Percentiles rank a stretch among this genome's conserved stretches.
Conservation (phyloP, 179 eudicot species). For the Amaranthus tricolor region DNA sequence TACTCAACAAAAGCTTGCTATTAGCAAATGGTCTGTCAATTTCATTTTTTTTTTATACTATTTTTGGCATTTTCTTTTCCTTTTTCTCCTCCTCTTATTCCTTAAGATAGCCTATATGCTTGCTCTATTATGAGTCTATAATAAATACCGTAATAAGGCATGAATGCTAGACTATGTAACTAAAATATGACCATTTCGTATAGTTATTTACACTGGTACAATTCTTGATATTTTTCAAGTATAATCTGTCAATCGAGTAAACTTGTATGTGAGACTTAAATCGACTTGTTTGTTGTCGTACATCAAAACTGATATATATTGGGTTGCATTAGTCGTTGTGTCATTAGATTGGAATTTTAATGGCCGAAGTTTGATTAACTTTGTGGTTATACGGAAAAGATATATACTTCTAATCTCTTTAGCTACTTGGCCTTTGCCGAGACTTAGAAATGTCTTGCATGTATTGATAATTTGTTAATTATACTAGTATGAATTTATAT, state of each 20-base stretch:
- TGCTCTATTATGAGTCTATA: not conserved
- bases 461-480: not conserved
- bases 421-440: not conserved
- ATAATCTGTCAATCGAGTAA: too few relatives aligned
- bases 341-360: too few relatives aligned
- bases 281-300: too few relatives aligned
- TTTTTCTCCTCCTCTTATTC: not conserved
- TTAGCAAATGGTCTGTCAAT: not conserved
- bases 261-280: too few relatives aligned
- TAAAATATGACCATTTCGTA: too few relatives aligned
- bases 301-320: too few relatives aligned
- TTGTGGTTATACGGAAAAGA: not conserved
- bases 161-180: not conserved
- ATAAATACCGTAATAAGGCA: not conserved
- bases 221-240: too few relatives aligned
- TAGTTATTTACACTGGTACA: too few relatives aligned
- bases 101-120: not conserved
- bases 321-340: too few relatives aligned
- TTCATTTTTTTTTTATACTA: not conserved
- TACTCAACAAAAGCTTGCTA: constrained; percentile 12
- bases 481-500: not conserved
- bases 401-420: not conserved
- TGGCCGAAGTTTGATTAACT: too few relatives aligned
- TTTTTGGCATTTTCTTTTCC: not conserved
- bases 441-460: not conserved